Evolutionary conservation across 148 eudicot species (phyloP).

Genomic region (Arctostaphylos glauca): DNA sequence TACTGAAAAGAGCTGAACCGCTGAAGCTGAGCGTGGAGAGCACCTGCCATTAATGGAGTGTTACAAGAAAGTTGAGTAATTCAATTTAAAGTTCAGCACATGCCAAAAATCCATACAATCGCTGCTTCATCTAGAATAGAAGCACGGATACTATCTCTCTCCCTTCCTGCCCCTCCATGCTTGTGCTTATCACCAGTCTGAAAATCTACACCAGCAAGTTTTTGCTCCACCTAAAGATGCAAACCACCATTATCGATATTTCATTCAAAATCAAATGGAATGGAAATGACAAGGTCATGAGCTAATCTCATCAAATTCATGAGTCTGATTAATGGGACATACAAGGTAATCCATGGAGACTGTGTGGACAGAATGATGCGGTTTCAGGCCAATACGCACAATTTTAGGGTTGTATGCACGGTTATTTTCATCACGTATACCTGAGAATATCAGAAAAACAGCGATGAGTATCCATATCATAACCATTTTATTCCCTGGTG

Average conservation of each 20-base stretch:
- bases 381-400: conserved; percentile 90
- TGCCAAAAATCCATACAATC: conserved; percentile 52
- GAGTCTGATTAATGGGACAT: conserved; percentile 20
- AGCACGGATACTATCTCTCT: conserved; percentile 76
- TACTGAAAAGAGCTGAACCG: conserved; percentile 75
- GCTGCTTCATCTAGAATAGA: conserved; percentile 89
- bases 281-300: not conserved
- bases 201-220: conserved; percentile 68
- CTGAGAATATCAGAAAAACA: conserved; percentile 41
- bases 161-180: conserved; percentile 61
- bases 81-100: conserved; percentile 15
- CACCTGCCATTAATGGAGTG: conserved; percentile 53
- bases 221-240: conserved; percentile 75
- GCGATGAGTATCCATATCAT: not conserved
- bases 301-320: not conserved
- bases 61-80: conserved; percentile 16
- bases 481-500: not conserved
- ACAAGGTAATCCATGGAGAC: conserved; percentile 97
- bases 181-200: conserved; percentile 69
- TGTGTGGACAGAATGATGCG: conserved; percentile 88
- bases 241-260: conserved; percentile 12
- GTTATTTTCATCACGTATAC: conserved; percentile 93
- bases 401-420: conserved; percentile 89
- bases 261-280: not conserved
- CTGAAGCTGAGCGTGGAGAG: conserved; percentile 99